Percentiles rank a stretch among this genome's conserved stretches.
phyloP scores from a whole-genome alignment of 495 filamentous ascomycete species.

The Daldinia grandis region DNA sequence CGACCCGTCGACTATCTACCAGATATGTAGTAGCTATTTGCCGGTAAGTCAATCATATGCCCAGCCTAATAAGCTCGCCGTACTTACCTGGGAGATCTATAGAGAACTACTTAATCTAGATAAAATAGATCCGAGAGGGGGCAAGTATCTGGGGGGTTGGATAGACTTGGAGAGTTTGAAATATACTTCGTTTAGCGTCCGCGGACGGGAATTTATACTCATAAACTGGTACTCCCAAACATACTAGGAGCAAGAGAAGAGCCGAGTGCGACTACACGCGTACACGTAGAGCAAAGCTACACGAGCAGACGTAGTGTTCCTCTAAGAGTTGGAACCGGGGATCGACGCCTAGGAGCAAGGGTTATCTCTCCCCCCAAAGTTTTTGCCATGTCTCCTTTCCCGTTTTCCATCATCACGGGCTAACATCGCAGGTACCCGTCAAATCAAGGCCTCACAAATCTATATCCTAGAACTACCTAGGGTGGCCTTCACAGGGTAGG shows the following conservation, averaged over 20 bases:
- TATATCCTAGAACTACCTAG: neutral
- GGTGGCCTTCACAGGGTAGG: neutral
- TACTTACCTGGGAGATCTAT: neutral
- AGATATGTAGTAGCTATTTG: neutral
- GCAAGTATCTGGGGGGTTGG: neutral
- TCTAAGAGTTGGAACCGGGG: neutral
- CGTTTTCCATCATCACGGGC: neutral
- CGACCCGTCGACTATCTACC: neutral
- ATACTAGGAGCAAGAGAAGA: neutral
- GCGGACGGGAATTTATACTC: neutral
- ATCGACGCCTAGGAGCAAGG: neutral
- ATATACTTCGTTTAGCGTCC: neutral
- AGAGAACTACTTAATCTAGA: neutral
- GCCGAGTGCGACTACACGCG: neutral
- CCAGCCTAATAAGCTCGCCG: neutral
- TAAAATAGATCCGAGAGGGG: neutral
- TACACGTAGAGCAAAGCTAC: neutral
- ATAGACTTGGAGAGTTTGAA: neutral
- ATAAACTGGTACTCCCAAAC: neutral
- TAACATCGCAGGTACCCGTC: neutral
- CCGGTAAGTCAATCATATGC: neutral
- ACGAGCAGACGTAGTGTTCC: neutral
- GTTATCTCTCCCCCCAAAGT: neutral
- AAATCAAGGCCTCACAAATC: neutral
- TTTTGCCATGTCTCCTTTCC: neutral